Conservation (phyloP, 805 yeast species). For the Kodamaea hsintzibuensis region DNA sequence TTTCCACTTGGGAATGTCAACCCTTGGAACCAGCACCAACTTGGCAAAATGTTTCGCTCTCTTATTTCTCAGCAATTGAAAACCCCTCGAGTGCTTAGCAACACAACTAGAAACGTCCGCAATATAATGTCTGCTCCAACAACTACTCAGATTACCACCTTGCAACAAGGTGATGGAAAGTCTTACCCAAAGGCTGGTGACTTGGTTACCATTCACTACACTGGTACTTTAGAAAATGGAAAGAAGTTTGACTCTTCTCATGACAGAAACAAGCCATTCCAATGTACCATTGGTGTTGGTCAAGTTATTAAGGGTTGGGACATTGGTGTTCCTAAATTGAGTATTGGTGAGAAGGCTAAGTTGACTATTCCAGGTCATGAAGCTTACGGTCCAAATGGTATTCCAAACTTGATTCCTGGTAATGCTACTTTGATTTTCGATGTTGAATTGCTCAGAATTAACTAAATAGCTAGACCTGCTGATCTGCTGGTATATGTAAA, state of each 20-base stretch:
- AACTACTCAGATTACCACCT: conserved; percentile 42
- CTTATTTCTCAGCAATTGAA: conserved; percentile 10
- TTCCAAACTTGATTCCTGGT: conserved; percentile 96
- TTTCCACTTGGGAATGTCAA: too few species aligned
- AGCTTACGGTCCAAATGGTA: conserved; percentile 94
- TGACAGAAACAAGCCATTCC: conserved; percentile 95
- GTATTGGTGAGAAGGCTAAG: conserved; percentile 90
- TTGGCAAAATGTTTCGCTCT: conserved; percentile 10
- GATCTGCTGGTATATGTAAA: neutral
- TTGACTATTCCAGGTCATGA: conserved; percentile 90
- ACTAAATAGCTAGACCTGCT: conserved; percentile 32
- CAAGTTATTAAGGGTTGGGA: conserved; percentile 98
- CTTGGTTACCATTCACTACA: conserved; percentile 89
- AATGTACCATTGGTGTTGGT: conserved; percentile 91
- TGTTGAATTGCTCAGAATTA: conserved; percentile 67
- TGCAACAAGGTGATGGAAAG: conserved; percentile 75
- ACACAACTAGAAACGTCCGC: neutral
- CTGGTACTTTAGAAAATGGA: conserved; percentile 93
- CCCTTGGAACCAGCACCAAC: conserved; percentile 1
- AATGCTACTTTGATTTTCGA: conserved; percentile 90
- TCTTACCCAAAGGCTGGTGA: conserved; percentile 88
- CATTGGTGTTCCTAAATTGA: conserved; percentile 86
- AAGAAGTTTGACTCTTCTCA: conserved; percentile 94
- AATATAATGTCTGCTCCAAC: conserved; percentile 39
- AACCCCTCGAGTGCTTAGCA: conserved; percentile 4